Percentiles rank a stretch among this genome's conserved stretches.
phyloP scores from a whole-genome alignment of 169 alveolate species.

The Plasmodium gonderi region DNA sequence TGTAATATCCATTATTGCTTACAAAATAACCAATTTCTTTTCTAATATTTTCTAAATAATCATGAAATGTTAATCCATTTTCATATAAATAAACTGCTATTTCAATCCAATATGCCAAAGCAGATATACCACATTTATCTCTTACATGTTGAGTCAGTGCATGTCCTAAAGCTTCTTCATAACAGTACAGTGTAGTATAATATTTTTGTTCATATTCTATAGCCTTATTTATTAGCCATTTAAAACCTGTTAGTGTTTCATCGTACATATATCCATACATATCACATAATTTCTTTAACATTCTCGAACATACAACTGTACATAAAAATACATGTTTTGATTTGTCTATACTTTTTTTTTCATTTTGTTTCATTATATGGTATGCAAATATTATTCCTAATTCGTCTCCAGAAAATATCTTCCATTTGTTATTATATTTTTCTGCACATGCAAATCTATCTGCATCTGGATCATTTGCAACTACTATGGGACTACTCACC shows the following conservation, averaged over 20 bases:
- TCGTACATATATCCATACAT: conserved; percentile 75
- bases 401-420: conserved; percentile 81
- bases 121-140: conserved; percentile 88
- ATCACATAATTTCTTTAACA: conserved; percentile 75
- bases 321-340: conserved; percentile 76
- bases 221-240: conserved; percentile 85
- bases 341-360: conserved; percentile 54
- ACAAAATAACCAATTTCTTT: conserved; percentile 82
- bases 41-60: conserved; percentile 70
- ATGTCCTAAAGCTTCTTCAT: conserved; percentile 88
- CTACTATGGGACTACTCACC: conserved; percentile 77
- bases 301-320: conserved; percentile 76
- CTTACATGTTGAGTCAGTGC: conserved; percentile 77
- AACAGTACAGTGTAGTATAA: conserved; percentile 77
- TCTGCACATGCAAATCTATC: conserved; percentile 89
- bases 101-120: conserved; percentile 85
- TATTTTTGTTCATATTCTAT: conserved; percentile 70
- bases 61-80: conserved; percentile 78
- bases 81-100: conserved; percentile 78
- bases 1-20: conserved; percentile 80
- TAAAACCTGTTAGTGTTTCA: conserved; percentile 87
- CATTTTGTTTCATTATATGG: conserved; percentile 59
- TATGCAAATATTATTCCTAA: conserved; percentile 81
- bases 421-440: conserved; percentile 80
- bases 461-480: conserved; percentile 92